Evolutionary conservation across 441 rosid species (phyloP).

Genomic region (Pelargonium myrrhifolium): DNA sequence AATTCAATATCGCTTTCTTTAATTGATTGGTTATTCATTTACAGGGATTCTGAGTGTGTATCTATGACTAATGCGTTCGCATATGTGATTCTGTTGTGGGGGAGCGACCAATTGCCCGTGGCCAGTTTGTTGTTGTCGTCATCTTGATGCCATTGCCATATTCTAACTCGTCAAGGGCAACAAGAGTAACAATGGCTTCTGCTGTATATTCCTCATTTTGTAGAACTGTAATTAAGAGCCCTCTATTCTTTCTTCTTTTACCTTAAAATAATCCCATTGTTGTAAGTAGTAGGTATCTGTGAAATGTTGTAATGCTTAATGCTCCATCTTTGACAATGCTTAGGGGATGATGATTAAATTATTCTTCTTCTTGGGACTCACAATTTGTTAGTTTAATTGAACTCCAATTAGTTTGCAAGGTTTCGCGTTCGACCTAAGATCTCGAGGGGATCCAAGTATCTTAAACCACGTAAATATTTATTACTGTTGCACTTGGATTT

Average conservation of each 20-base stretch:
- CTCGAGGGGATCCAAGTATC: no score
- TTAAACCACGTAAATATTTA: no score
- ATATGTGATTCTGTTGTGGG: slow-evolving; percentile 14
- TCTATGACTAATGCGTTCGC: slow-evolving; percentile 1
- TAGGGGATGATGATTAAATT: neutral
- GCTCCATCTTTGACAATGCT: neutral
- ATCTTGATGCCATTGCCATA: neutral
- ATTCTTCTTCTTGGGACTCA: no score
- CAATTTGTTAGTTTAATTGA: neutral
- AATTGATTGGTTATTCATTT: slow-evolving; percentile 14
- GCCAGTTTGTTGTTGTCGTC: slow-evolving; percentile 11
- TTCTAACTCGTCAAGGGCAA: neutral
- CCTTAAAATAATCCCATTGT: neutral
- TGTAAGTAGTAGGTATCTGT: slow-evolving; percentile 7
- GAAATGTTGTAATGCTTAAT: slow-evolving; percentile 4
- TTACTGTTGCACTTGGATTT: no score
- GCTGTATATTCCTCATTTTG: neutral
- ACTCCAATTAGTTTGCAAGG: no score
- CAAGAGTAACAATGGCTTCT: slow-evolving; percentile 4
- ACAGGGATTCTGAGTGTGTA: slow-evolving; percentile 26
- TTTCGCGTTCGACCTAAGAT: no score
- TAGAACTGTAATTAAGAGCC: slow-evolving; percentile 3
- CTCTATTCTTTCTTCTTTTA: neutral
- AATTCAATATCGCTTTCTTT: neutral
- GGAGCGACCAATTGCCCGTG: slow-evolving; percentile 9